phyloP scores from a whole-genome alignment of 371 early-diverging fungal genomes.

The Choanephora cucurbitarum region DNA sequence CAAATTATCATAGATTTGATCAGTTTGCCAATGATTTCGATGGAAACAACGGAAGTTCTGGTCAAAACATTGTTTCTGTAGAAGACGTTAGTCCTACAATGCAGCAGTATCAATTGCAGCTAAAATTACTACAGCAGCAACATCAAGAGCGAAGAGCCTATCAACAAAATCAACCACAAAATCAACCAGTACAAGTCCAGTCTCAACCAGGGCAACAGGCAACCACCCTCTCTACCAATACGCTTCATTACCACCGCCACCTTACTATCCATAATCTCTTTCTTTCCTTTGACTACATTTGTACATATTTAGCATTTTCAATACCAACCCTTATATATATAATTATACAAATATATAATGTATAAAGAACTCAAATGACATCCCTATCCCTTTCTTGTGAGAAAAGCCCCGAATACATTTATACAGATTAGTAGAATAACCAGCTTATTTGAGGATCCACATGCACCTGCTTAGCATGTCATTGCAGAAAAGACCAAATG shows the following conservation, averaged over 20 bases:
- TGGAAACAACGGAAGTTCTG: constrained; percentile 4
- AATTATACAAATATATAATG: too few relatives aligned
- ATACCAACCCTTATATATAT: constrained; percentile 8
- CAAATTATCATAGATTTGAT: constrained; percentile 2
- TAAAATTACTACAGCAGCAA: constrained; percentile 18
- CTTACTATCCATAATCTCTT: constrained; percentile 19
- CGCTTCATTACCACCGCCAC: constrained; percentile 18
- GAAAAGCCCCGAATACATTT: too few relatives aligned
- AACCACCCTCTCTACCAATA: neutral
- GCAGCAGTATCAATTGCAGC: constrained; percentile 30
- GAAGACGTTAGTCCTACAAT: constrained; percentile 21
- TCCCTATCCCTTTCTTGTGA: too few relatives aligned
- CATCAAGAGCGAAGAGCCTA: too few relatives aligned
- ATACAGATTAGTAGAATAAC: too few relatives aligned
- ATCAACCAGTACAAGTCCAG: too few relatives aligned
- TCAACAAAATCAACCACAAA: too few relatives aligned
- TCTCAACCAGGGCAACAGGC: neutral
- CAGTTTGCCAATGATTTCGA: constrained; percentile 29
- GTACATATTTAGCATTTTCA: constrained; percentile 4
- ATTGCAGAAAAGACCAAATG: too few relatives aligned
- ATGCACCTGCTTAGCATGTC: too few relatives aligned
- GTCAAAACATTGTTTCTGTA: constrained; percentile 9
- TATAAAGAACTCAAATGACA: too few relatives aligned
- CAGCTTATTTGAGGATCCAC: too few relatives aligned
- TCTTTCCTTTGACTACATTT: neutral